A percentile compares a stretch with the other conserved stretches of the same genome.
These are phyloP conservation scores for Fusarium xyrophilum DNA, from an alignment of 2,329 filamentous ascomycete genomes.

Conservation along the genomic window DNA sequence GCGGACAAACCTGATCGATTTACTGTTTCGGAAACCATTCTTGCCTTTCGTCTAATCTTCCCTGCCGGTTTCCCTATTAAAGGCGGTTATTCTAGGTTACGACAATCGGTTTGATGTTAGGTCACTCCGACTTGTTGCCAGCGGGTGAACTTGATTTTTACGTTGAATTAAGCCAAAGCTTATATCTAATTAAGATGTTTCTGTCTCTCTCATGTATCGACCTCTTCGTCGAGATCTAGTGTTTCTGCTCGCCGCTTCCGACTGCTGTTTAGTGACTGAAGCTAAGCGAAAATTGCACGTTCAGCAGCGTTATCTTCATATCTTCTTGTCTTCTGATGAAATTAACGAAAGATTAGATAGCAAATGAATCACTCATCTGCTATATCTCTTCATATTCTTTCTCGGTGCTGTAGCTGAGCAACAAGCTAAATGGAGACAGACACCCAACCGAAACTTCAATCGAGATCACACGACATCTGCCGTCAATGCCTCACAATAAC, in stretches of 20 bases:
- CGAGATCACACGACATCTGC: accelerated
- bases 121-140: background rate
- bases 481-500: accelerated
- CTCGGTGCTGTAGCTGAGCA: background rate
- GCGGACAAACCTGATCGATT: accelerated
- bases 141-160: too few relatives aligned
- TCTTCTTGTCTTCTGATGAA: too few relatives aligned
- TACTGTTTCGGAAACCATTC: accelerated
- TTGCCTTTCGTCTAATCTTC: accelerated
- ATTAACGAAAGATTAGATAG: accelerated
- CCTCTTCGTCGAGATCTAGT: background rate
- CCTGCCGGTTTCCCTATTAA: accelerated
- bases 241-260: accelerated
- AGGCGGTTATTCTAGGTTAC: background rate
- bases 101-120: background rate
- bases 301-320: too few relatives aligned
- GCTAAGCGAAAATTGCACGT: accelerated
- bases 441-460: background rate
- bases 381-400: accelerated
- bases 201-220: accelerated
- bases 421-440: too few relatives aligned
- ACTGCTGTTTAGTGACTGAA: background rate
- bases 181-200: accelerated
- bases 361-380: accelerated
- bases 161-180: accelerated